Evolutionary conservation across 2,329 filamentous ascomycete species (phyloP).

Genomic region (Rhytidhysteron rufulum): DNA sequence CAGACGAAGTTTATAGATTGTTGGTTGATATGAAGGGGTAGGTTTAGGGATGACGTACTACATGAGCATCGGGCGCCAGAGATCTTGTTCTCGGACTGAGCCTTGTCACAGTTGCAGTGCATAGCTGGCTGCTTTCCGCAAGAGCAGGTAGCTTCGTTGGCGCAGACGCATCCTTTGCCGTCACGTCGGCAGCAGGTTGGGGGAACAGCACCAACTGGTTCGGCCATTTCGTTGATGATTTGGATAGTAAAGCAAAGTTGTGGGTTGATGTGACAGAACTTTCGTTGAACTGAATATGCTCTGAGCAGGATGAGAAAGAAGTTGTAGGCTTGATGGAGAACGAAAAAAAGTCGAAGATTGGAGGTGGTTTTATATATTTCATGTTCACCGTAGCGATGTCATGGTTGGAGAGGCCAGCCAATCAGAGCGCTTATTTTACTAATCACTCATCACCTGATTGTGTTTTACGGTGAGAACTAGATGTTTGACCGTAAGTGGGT

Average conservation of each 20-base stretch:
- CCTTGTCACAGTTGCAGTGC: constrained; percentile 79
- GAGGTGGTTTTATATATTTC: constrained; percentile 4
- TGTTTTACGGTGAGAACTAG: too few species aligned
- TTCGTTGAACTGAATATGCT: too few species aligned
- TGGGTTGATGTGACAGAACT: constrained; percentile 7
- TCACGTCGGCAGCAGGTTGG: constrained; percentile 59
- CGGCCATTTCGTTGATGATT: constrained; percentile 39
- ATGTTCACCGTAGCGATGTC: background rate
- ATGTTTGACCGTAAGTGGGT: too few species aligned
- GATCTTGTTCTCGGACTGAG: constrained; percentile 69
- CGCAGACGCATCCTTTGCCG: constrained; percentile 54
- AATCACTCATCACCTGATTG: too few species aligned
- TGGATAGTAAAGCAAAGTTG: constrained; percentile 8
- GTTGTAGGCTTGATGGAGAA: too few species aligned
- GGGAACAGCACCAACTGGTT: constrained; percentile 40
- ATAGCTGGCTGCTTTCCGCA: constrained; percentile 86
- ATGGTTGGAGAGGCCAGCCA: background rate
- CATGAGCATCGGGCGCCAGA: constrained; percentile 77
- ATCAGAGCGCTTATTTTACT: background rate
- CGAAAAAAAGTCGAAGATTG: constrained; percentile 1
- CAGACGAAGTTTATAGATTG: constrained; percentile 1
- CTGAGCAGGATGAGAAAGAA: too few species aligned
- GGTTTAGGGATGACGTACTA: constrained; percentile 46
- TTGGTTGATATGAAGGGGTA: too few species aligned
- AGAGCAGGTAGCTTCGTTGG: constrained; percentile 66